Base-by-base conservation (phyloP, 2,329 filamentous ascomycete species). In the Oidium heveae region DNA sequence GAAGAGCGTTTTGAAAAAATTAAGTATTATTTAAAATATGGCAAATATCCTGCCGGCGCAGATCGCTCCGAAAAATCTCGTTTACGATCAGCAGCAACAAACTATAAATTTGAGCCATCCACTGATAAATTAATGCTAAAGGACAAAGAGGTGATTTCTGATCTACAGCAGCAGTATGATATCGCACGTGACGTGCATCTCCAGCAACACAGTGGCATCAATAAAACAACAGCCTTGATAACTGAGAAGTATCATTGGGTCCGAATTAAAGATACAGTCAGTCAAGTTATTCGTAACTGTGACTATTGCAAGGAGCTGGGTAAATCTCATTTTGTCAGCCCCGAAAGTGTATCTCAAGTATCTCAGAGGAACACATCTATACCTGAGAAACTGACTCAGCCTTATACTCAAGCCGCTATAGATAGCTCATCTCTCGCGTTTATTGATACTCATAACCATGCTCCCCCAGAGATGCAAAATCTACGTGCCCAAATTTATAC, bases 1-100 rank as follows among this genome's bases (percentile, higher is more conserved):
- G 88, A 95, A 72, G 88, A 95, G 71, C 85, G 91, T 61, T 96
- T 96, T 72, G 89, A 95, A 73, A 95, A 95, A 74, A 96, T 96
- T 66, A 84, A 88, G 64, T 96, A 85, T 72, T 96, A 96, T 69
- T 79, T 96, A 65, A 93, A 94, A 69, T 86, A 88, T 67, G 83
- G 82, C 64, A 86, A 88, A 67, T 96, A 98, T 67, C 91, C 91
- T 57, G 81, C 82, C 63, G 89, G 88, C 58, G 88, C 89, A 65
- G 87, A 95, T 72, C 79, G 89, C 56, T 88, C 88, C 56, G 91
- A 96, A 69, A 96, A 96, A 76, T 89, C 83, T 69, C 84, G 89
- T 62, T 78, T 98, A 55, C 79, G 91, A 62, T 94, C 85, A 68
- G 88, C 89, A 51, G 88, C 88, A 43, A 94, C 87, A 20, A 89